Conservation (phyloP, 1,284 basidiomycete species). For the Moesziomyces sp. region DNA sequence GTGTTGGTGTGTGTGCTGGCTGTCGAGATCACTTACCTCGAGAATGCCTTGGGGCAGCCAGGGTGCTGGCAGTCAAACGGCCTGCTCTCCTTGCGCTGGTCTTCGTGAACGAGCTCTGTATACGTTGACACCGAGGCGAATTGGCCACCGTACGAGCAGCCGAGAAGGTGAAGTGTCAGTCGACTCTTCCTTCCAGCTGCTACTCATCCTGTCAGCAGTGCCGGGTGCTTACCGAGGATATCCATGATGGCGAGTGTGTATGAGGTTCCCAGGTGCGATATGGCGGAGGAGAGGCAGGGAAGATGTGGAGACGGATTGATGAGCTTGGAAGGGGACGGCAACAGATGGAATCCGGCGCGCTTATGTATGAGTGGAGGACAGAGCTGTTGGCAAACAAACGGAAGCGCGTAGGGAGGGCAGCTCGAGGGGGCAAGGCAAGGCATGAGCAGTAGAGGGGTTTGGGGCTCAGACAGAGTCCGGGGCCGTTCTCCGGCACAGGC, state of each 20-base stretch:
- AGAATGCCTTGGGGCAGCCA: slow-evolving; percentile 58
- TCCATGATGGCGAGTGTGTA: slow-evolving; percentile 31
- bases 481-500: no score
- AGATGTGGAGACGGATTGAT: background rate
- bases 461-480: no score
- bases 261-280: background rate
- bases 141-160: no score
- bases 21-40: slow-evolving; percentile 31
- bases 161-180: background rate
- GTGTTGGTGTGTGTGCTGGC: no score
- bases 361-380: no score
- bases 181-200: background rate
- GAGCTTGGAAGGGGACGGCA: no score
- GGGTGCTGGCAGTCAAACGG: slow-evolving; percentile 52
- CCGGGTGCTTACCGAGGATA: slow-evolving; percentile 43
- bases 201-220: no score
- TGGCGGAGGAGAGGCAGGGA: background rate
- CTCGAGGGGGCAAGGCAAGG: no score
- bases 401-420: no score
- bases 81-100: slow-evolving; percentile 49
- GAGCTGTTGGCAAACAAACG: no score
- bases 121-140: no score
- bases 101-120: slow-evolving; percentile 58
- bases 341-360: background rate
- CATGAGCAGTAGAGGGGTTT: no score